Conservation (phyloP, 2,329 filamentous ascomycete genomes). For the Apiospora rasikravindrae region DNA sequence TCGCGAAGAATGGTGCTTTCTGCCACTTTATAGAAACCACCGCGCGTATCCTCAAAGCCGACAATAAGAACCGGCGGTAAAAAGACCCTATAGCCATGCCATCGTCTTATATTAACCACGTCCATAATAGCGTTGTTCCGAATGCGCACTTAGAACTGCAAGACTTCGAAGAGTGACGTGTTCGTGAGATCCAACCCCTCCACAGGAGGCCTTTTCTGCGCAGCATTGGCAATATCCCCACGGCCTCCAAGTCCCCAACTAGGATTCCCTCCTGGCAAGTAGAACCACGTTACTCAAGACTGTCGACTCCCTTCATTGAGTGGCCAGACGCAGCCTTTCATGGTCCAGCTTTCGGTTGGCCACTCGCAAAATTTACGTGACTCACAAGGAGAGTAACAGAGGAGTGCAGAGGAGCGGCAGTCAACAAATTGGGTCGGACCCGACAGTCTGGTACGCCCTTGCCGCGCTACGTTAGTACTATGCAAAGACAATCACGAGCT, state of each 20-base stretch:
- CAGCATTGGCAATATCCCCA: not conserved
- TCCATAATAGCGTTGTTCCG: not conserved
- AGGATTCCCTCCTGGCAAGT: not conserved
- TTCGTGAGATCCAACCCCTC: not conserved
- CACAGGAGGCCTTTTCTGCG: not conserved
- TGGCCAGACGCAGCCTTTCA: not conserved
- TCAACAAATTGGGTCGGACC: not conserved
- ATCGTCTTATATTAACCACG: not conserved
- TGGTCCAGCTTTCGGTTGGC: not conserved
- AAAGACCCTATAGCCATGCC: not conserved
- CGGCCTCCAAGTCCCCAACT: not conserved
- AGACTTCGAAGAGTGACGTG: not conserved
- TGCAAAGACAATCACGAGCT: not conserved
- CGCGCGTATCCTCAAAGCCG: not conserved
- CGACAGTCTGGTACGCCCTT: not conserved
- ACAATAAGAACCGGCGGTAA: not conserved
- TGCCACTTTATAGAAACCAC: not conserved
- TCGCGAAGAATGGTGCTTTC: not conserved
- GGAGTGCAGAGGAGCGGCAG: not conserved
- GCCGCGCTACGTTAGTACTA: not conserved
- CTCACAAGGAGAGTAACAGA: not conserved
- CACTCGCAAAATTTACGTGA: not conserved
- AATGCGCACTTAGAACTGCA: not conserved
- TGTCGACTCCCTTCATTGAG: not conserved
- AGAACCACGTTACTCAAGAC: not conserved